phyloP scores from a whole-genome alignment of 2,329 filamentous ascomycete species.

The Orbilia quercus region DNA sequence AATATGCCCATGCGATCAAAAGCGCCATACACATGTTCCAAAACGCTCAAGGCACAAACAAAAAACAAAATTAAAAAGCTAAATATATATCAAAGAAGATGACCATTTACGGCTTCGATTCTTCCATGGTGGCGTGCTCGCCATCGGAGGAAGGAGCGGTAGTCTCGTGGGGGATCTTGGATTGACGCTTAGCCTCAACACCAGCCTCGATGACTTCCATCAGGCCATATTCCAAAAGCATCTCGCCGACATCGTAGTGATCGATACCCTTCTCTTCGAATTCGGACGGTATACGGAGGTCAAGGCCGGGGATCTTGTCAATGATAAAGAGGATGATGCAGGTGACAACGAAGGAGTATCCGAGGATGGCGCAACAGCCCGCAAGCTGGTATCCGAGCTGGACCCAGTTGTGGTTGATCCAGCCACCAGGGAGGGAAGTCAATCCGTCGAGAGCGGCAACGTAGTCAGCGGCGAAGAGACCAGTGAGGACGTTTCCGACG shows the following conservation, averaged over 20 bases:
- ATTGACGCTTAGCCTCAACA: constrained; percentile 39
- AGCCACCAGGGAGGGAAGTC: constrained; percentile 65
- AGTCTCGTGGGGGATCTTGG: constrained; percentile 32
- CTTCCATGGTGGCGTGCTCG: constrained; percentile 39
- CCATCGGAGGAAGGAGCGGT: constrained; percentile 40
- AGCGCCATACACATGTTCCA: constrained; percentile 18
- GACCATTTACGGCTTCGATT: constrained; percentile 36
- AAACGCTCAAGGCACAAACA: background rate
- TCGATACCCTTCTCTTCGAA: constrained; percentile 70
- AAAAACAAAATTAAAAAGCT: constrained; percentile 15
- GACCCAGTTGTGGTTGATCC: constrained; percentile 68
- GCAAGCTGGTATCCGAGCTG: constrained; percentile 71
- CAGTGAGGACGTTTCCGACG: constrained; percentile 70
- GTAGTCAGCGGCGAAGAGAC: constrained; percentile 68
- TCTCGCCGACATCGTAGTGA: constrained; percentile 64
- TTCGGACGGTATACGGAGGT: constrained; percentile 69
- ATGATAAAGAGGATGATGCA: constrained; percentile 69
- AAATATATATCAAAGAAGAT: constrained; percentile 17
- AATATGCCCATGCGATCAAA: constrained; percentile 21
- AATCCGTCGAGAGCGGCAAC: constrained; percentile 69
- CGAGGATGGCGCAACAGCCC: constrained; percentile 69
- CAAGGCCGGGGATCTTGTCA: constrained; percentile 70
- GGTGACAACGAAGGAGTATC: constrained; percentile 69
- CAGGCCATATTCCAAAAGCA: constrained; percentile 55
- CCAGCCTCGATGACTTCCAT: constrained; percentile 53